These are phyloP conservation scores for Nyctanthes arbortristis DNA, from an alignment of 257 asterid species.

Conservation along the genomic window DNA sequence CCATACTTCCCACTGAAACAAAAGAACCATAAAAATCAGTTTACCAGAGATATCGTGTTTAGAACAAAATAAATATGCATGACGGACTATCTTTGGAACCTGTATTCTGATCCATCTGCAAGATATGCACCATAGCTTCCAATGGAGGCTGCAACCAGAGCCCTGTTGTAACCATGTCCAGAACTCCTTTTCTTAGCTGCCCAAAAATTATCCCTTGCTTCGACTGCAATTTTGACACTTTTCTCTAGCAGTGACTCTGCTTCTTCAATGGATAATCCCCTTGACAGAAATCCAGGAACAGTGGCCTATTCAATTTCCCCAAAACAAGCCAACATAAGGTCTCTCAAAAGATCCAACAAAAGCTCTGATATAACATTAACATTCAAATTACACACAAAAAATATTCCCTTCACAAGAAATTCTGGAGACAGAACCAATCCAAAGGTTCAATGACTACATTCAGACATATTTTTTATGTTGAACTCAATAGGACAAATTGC, in stretches of 20 bases:
- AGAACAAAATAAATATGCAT: too few species aligned
- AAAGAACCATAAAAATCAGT: not conserved
- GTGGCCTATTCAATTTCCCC: constrained; percentile 51
- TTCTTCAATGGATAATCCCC: constrained; percentile 70
- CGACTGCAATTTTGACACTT: constrained; percentile 64
- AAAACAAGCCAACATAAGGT: not conserved
- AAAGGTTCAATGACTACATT: not conserved
- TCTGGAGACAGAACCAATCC: not conserved
- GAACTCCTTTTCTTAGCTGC: constrained; percentile 30
- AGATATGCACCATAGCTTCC: constrained; percentile 94
- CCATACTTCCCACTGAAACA: constrained; percentile 71
- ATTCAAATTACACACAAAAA: not conserved
- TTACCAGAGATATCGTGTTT: not conserved
- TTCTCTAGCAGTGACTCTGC: constrained; percentile 55
- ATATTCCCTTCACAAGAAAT: not conserved
- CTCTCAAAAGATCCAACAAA: not conserved
- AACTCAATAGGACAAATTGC: not conserved
- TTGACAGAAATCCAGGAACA: constrained; percentile 65
- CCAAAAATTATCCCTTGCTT: constrained; percentile 80
- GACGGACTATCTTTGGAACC: constrained; percentile 40
- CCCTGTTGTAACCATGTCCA: constrained; percentile 48
- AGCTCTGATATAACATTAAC: not conserved
- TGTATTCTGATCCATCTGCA: constrained; percentile 95
- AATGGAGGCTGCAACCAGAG: constrained; percentile 80
- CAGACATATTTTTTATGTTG: not conserved